Evolutionary conservation across 257 asterid species (phyloP), one percentile per base, ranked within the genome.

Genomic region (Thymus quinquecostatus): DNA sequence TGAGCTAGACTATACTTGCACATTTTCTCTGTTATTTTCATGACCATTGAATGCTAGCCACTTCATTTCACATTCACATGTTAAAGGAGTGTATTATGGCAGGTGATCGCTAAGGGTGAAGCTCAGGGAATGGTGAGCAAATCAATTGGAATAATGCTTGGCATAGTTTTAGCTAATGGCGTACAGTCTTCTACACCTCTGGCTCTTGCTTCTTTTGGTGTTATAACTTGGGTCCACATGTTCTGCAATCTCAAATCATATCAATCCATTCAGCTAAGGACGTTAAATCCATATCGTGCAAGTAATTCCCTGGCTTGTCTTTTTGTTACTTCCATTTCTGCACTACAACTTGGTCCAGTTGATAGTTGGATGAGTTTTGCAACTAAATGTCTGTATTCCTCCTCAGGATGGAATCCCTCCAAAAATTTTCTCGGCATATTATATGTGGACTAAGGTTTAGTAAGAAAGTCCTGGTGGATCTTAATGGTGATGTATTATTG

Each of bases 111-210:
- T 11, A 91, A 94, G 82, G 98, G 99, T 78, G 99, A 94, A 86
- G 98, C 98, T 79, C 99, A 91, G 81, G 99, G 99, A 78, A 94
- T 94, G 99, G 95, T 94, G 89, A 94, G 98, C 97, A 94, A 94
- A 83, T 89, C 90, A 72, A 55, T 91, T 33, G 99, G 99, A 72
- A 94, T 94, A 61, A 78, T 80, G 90, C 90, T 91, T 67, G 99
- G 97, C 83, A 94, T 94, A 82, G 95, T 86, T 40, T 51, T 94
- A 70, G 97, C 98, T 63, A 91, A 82, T 75, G 82, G 77, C 67
- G 83, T 86, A 63, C 96, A 87, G 69, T 88, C 97, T 85, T 94
- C 98, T 57, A 89, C 92, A 0, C 82, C 96, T 73, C 90, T 94
- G 57, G 87, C 96, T 73, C 96, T 94, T 73, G 89, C 92, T 77